Conservation (phyloP, 257 asterid species). For the Nicotiana obtusifolia region DNA sequence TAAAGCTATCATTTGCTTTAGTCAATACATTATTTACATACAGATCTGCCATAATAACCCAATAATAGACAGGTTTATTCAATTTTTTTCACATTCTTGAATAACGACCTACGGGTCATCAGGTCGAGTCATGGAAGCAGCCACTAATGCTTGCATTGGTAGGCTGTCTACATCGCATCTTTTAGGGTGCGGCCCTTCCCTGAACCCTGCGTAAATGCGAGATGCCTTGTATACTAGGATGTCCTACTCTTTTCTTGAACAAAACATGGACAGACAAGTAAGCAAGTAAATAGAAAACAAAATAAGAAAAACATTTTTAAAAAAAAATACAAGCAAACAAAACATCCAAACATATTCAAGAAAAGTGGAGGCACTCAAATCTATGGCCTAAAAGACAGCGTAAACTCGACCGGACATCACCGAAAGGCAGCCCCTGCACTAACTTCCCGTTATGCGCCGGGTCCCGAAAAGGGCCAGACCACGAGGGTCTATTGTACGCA, state of each 20-base stretch:
- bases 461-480: no score
- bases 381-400: background rate
- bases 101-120: no score
- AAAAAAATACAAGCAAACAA: background rate
- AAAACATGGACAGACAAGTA: background rate
- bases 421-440: rapidly evolving
- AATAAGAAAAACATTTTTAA: background rate
- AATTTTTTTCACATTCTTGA: background rate
- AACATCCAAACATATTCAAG: background rate
- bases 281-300: background rate
- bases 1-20: background rate
- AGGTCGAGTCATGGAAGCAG: no score
- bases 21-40: background rate
- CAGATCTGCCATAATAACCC: background rate
- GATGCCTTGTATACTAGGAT: background rate
- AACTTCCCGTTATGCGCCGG: no score
- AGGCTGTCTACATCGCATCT: no score
- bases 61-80: background rate
- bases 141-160: no score
- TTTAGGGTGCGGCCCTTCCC: no score
- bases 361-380: background rate
- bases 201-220: no score
- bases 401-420: no score
- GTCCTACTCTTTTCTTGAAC: no score
- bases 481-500: no score